Base-by-base conservation (phyloP, 108 stramenopile species). In the Cylindrotheca fusiformis region DNA sequence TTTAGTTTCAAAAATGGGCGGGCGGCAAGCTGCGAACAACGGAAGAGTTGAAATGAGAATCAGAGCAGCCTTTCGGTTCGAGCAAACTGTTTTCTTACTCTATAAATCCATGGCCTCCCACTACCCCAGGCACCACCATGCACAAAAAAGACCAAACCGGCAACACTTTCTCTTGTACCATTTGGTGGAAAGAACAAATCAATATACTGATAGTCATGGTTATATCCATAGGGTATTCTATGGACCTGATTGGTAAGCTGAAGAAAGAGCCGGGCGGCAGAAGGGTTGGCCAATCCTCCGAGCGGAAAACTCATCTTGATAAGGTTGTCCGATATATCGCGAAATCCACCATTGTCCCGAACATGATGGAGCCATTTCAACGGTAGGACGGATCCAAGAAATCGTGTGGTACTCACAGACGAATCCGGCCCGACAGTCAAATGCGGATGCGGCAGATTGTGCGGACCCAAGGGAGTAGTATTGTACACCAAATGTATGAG, bases 91-190 rank as follows among this genome's bases (percentile, higher is more conserved):
- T n/a, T n/a, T 10, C 36, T 10, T 41, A 41, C 36, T 14, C 87
- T 87, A 72, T 93, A 93, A 68, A 86, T 79, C 83, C 86, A 86
- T 17, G 91, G 84, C 56, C 68, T 56, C 1, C 91, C 91, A 30
- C 63, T 58, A 28, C 91, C 91, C 91, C 91, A 93, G 0, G 88
- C 91, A 30, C 91, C 91, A 31, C 91, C 91, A 60, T 93, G 91
- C 1, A 75, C 69, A 75, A 72, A 69, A 27, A 78, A 60, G 8
- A 77, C 48, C 62, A 76, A 62, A 55, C 68, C 56, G 21, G 61
- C 24, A 14, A 33, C 23, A 10, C 10, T 55, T 1, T 68, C 31
- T 19, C 46, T 25, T 1, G 2, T 26, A 32, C 25, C 20, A 21
- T 21, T 25, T 2, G 51, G 19, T 0, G 89, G 90, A 44, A 80